Conservation (phyloP, 345 rosid genomes). For the Pseudoturritis turrita region DNA sequence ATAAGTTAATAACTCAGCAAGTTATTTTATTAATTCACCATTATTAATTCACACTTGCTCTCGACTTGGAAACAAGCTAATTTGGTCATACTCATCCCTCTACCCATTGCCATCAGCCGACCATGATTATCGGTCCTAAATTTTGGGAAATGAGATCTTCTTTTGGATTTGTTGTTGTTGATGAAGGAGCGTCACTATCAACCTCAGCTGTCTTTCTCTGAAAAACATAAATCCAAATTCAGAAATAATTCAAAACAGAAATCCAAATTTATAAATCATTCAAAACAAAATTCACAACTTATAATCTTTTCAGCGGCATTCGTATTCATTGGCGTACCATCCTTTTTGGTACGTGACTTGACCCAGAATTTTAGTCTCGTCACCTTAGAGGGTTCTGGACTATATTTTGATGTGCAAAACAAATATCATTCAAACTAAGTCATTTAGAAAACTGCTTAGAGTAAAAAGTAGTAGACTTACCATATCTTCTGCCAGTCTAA, state of each 20-base stretch:
- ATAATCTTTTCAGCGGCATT: neutral
- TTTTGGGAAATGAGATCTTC: no score
- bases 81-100: neutral
- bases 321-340: neutral
- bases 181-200: neutral
- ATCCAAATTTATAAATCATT: no score
- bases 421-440: no score
- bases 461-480: no score
- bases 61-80: neutral
- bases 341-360: neutral
- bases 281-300: no score
- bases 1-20: neutral
- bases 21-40: fast-evolving
- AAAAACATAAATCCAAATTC: neutral
- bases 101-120: no score
- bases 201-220: neutral
- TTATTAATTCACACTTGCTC: neutral
- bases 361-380: neutral
- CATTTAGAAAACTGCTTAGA: no score
- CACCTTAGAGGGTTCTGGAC: neutral
- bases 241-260: no score
- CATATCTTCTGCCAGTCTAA: no score
- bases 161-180: no score
- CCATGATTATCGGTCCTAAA: no score
- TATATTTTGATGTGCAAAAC: no score